phyloP scores from a whole-genome alignment of 352 stramenopile genomes.

The Phytophthora ramorum region DNA sequence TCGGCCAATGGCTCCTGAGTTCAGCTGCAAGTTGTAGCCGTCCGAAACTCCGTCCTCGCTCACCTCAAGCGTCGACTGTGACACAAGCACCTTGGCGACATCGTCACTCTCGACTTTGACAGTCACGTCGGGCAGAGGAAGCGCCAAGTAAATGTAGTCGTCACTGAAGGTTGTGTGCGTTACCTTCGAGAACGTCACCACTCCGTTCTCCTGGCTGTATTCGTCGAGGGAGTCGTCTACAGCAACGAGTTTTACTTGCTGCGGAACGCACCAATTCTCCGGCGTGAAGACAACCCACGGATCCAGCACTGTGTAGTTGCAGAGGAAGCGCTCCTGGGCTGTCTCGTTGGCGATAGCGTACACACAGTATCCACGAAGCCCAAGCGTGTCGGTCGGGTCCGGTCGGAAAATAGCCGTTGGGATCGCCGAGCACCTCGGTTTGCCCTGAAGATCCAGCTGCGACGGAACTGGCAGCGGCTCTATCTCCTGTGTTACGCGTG shows the following conservation, averaged over 20 bases:
- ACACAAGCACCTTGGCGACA: constrained; percentile 65
- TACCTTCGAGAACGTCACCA: constrained; percentile 68
- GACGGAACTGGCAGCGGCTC: constrained; percentile 64
- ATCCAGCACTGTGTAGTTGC: constrained; percentile 76
- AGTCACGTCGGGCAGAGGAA: constrained; percentile 44
- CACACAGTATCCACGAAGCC: constrained; percentile 60
- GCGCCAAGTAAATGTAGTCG: constrained; percentile 64
- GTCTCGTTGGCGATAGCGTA: constrained; percentile 73
- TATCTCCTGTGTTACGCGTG: constrained; percentile 67
- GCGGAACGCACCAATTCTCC: constrained; percentile 71
- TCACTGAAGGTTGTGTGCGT: constrained; percentile 69
- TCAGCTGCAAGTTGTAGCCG: constrained; percentile 59
- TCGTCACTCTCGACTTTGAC: constrained; percentile 73
- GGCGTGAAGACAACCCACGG: constrained; percentile 81
- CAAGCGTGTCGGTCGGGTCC: constrained; percentile 57
- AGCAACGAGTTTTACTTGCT: constrained; percentile 51
- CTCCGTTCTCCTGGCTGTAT: constrained; percentile 40
- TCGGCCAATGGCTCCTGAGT: constrained; percentile 66
- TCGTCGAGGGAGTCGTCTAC: constrained; percentile 78
- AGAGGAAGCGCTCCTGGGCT: constrained; percentile 75
- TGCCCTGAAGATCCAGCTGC: constrained; percentile 49
- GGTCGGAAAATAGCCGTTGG: constrained; percentile 53
- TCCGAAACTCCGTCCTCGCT: constrained; percentile 60
- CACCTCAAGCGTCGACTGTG: constrained; percentile 54
- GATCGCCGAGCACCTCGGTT: constrained; percentile 57